Evolutionary conservation across 2,329 filamentous ascomycete species (phyloP), one percentile per base, ranked within the genome.

Genomic region (Claviceps maximensis): DNA sequence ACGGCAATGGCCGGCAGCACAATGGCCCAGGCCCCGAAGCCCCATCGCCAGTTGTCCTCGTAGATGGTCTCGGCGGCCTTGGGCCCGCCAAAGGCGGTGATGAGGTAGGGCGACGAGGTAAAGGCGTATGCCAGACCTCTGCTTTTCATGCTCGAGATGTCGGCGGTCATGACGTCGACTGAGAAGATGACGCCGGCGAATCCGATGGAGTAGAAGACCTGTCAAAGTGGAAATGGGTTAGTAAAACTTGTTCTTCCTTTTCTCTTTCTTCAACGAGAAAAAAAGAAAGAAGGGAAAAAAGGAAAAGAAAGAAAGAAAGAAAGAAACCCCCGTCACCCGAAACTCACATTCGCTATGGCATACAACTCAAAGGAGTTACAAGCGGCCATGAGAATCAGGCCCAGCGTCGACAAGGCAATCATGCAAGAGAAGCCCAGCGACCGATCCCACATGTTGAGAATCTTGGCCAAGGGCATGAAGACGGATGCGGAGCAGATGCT

Each of bases 101-200:
- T 81, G 63, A 75, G 67, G 57, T 69, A 73, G 0, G 72, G 69
- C 1, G 69, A 66, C 15, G 66, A 67, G 27, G 69, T 70, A 36
- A 73, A 66, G 21, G 65, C 67, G 41, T 65, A 71, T 7, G 65
- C 66, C 10, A 72, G 50, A 5, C 65, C 69, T 60, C 69, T 64
- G 45, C 70, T 71, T 49, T 57, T 60, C 5, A 71, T 59, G 42
- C 56, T 60, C 7, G 65, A 82, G 2, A 79, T 82, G 61, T 87
- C 83, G 36, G 83, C 80, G 50, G 82, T 79, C 60, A 86, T 78
- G 15, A 87, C 77, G 54, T 78, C 75, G 25, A 84, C 70, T n/a
- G 75, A 72, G 59, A 83, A 85, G 52, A 76, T 75, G 49, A 85
- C 69, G 29, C 80, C 82, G 9, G 74, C 75, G 52, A 73, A 70